phyloP scores from a whole-genome alignment of 345 rosid genomes.

The Syzygium aqueum region DNA sequence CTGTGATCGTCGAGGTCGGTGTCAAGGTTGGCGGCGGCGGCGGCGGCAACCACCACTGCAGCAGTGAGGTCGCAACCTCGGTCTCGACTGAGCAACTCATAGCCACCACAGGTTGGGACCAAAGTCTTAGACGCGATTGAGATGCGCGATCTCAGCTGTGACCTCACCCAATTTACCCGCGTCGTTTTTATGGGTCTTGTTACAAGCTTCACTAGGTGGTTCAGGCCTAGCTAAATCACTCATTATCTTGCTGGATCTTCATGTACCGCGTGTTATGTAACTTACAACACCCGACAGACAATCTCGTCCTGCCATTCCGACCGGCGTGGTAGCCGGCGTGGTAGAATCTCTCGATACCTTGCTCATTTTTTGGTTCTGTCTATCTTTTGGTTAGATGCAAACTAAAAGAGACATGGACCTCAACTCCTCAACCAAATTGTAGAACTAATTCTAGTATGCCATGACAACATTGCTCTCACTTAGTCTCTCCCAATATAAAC shows the following conservation, averaged over 20 bases:
- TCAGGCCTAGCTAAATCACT: background rate
- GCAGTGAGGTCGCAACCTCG: background rate
- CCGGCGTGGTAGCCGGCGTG: too few species aligned
- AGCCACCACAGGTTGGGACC: background rate
- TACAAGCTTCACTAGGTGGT: background rate
- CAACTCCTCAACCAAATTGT: background rate
- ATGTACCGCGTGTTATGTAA: background rate
- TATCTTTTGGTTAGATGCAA: background rate
- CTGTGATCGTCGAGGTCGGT: background rate
- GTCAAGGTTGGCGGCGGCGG: fast-evolving
- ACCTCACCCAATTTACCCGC: background rate
- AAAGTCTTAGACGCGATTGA: background rate
- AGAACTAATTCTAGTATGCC: background rate
- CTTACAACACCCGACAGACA: background rate
- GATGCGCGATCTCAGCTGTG: background rate
- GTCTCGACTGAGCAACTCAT: background rate
- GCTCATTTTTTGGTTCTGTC: background rate
- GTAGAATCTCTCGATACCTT: background rate
- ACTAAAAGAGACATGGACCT: background rate
- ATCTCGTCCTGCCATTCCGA: background rate
- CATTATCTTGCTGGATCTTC: background rate
- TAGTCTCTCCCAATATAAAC: background rate
- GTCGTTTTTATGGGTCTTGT: background rate
- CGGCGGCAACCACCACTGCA: background rate
- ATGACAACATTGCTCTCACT: background rate